phyloP scores from a whole-genome alignment of 2,329 filamentous ascomycete species.

The Huntiella omanensis region DNA sequence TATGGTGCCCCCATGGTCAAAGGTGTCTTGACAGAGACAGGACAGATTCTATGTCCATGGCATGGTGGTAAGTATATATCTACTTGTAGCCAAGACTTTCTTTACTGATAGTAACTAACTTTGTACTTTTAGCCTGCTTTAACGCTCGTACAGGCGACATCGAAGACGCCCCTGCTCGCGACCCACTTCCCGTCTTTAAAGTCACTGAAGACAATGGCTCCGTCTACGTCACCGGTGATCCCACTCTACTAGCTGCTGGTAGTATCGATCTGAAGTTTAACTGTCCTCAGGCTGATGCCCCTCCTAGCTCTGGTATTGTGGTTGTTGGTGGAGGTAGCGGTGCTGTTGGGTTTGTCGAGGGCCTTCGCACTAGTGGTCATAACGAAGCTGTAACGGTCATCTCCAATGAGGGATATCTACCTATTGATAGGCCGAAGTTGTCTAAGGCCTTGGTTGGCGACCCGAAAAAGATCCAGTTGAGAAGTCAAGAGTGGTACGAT shows the following conservation, averaged over 20 bases:
- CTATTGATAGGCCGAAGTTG: conserved; percentile 86
- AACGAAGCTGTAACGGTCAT: conserved; percentile 65
- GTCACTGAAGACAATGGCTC: conserved; percentile 63
- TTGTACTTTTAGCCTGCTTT: conserved; percentile 55
- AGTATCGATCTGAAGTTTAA: conserved; percentile 38
- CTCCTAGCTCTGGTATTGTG: conserved; percentile 33
- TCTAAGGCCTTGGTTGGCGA: conserved; percentile 86
- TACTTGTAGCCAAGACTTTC: neutral
- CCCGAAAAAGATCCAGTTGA: conserved; percentile 55
- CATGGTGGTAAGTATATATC: conserved; percentile 54
- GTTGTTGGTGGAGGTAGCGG: conserved; percentile 79
- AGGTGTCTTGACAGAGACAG: conserved; percentile 65
- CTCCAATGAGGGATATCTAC: conserved; percentile 64
- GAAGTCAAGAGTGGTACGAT: conserved; percentile 62
- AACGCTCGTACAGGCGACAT: conserved; percentile 77
- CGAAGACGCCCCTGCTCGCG: conserved; percentile 81
- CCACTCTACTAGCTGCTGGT: conserved; percentile 57
- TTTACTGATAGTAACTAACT: neutral
- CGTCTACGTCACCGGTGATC: conserved; percentile 69
- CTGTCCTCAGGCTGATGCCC: conserved; percentile 35
- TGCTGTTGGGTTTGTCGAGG: conserved; percentile 63
- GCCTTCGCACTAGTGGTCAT: conserved; percentile 65
- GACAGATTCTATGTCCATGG: conserved; percentile 84
- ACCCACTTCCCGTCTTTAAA: conserved; percentile 68
- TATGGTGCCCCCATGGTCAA: conserved; percentile 81